Base-by-base conservation (phyloP, 345 rosid species). In the Clarkia xantiana region DNA sequence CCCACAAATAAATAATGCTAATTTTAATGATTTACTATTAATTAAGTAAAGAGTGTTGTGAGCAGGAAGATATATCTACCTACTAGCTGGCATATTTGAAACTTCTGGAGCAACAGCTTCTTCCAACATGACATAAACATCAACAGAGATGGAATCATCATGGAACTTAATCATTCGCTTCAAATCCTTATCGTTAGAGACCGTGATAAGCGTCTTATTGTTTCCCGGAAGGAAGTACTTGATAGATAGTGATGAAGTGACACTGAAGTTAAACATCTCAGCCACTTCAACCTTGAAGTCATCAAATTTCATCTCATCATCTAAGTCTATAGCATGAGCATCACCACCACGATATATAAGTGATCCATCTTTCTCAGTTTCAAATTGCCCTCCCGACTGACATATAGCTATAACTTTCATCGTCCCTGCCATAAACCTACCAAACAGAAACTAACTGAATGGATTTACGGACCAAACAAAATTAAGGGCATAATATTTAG, bases 181-280 rank as follows among this genome's bases (percentile, higher is more conserved):
- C 16, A 81, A 61, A 63, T 81, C 85, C 68, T 78, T 78, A 55
- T 81, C 90, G 36, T 64, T 78, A 46, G 90, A 78, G 66, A 81
- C 51, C 39, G 88, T 75, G 65, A 85, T 90, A 39, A 90, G 82
- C 0, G 91, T 85, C 64, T 76, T 85, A 60, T 57, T 80, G 71
- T 89, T 82, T 46, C 85, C 82, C 0, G 97, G 97, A 44, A 89
- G 94, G 45, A 85, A 85, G 72, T 89, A 89, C 49, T 82, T 85
- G 38, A 89, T 66, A 49, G 71, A 74, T 62, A 89, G 76, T 4
- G 67, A 48, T 4, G 67, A 29, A 18, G 49, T 53, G 56, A 56
- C 14, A 44, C 59, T 63, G 45, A 65, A 74, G 52, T 53, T 78
- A 57, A 78, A 81, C 82, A 78, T 76, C 55, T 78, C 90, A 4